Percentiles rank a stretch among this genome's conserved stretches.
These are phyloP conservation scores for Alternaria sp. DNA, from an alignment of 2,329 filamentous ascomycete genomes.

Conservation along the genomic window DNA sequence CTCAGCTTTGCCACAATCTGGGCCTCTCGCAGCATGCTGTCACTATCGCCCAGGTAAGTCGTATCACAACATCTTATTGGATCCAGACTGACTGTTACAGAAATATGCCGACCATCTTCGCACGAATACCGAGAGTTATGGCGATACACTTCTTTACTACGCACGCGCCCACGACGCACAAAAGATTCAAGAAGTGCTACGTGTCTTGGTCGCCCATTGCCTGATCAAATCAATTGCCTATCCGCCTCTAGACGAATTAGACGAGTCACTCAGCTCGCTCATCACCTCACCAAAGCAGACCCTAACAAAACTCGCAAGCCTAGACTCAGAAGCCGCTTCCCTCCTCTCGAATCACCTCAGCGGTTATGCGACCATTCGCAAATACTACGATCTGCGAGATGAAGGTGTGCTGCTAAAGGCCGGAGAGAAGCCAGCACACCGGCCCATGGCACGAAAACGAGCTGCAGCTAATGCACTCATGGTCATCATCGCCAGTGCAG, in stretches of 20 bases:
- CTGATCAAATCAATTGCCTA: conserved; percentile 85
- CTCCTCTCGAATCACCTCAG: conserved; percentile 86
- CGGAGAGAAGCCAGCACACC: conserved; percentile 52
- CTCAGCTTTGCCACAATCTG: conserved; percentile 77
- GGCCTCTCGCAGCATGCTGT: conserved; percentile 81
- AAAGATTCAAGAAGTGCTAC: conserved; percentile 85
- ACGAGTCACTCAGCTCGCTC: conserved; percentile 73
- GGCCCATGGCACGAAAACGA: conserved; percentile 68
- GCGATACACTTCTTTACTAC: conserved; percentile 89
- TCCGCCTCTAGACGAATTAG: conserved; percentile 75
- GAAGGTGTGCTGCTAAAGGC: conserved; percentile 58
- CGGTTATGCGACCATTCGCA: conserved; percentile 89
- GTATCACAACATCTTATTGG: neutral
- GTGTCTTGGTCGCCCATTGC: conserved; percentile 86
- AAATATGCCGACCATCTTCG: conserved; percentile 83
- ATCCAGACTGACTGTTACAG: conserved; percentile 56
- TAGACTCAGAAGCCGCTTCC: conserved; percentile 82
- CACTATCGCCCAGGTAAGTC: conserved; percentile 79
- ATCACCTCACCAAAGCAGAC: conserved; percentile 76
- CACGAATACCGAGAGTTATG: conserved; percentile 77
- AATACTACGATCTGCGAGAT: conserved; percentile 90
- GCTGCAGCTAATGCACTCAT: conserved; percentile 77
- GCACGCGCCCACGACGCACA: conserved; percentile 79
- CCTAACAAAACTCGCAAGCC: conserved; percentile 73
- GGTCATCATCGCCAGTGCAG: conserved; percentile 84